Evolutionary conservation across 768 basidiomycete genomes (phyloP), one percentile per base, ranked within the genome.

Genomic region (Suillus ampliporus): DNA sequence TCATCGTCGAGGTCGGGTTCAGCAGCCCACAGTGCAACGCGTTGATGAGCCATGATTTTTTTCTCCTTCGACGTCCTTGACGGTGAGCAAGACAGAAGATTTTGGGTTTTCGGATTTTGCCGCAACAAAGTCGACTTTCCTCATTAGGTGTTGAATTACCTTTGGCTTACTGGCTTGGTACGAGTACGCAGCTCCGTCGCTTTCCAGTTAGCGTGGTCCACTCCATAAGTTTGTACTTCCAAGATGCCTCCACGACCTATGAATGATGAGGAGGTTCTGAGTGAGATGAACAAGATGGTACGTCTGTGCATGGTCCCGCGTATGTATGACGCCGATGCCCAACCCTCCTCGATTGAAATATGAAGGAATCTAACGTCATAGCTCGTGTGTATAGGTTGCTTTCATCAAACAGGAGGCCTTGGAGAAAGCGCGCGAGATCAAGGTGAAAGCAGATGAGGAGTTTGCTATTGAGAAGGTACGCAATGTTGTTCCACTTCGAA

Each of bases 281-380:
- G 81, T 71, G 97, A 99, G 84, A 94, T 98, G 93, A 96, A 94
- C 82, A 98, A 98, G 88, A 98, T 99, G 97, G 97, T 95, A 61
- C 59, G 84, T 75, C 38, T 19, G 46, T 31, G 53, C 43, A 58
- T 51, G 43, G 41, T 28, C 8, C 23, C 44, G 44, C 17, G 37
- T 54, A 34, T 63, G 63, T 65, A 34, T 52, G 44, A 31, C 26
- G 56, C 57, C 34, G 41, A 47, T 41, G 17, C 58, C 59, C 61
- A 51, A 64, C 46, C 44, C 48, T 56, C 52, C 40, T 41, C 66
- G 46, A 46, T 40, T 31, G 43, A 47, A 43, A 63, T 64, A 47
- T 31, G 19, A 38, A 43, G 46, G 60, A 40, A 64, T 67, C 44
- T 62, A 37, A 34, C 60, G 7, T 37, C 43, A 23, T 40, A 14